Base-by-base conservation (phyloP, 352 stramenopile genomes). In the Aphanomyces astaci region DNA sequence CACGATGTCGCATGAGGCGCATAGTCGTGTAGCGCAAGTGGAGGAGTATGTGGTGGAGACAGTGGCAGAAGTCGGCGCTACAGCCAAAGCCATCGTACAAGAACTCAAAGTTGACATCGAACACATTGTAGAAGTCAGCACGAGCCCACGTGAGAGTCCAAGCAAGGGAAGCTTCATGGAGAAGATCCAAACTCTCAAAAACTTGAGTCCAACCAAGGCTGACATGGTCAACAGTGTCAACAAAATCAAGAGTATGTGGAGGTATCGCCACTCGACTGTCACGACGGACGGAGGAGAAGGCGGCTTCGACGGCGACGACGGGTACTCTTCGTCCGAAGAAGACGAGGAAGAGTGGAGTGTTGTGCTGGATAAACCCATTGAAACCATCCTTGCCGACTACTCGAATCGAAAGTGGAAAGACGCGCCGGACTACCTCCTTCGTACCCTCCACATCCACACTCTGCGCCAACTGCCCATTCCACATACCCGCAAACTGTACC, bases 281-380 rank as follows among this genome's bases (percentile, higher is more conserved):
- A 43, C 62, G 31, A 45, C 28, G 3, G 60, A 56, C 43, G 62
- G 36, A 31, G 48, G 46, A n/a, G 62, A n/a, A n/a, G n/a, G n/a
- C n/a, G n/a, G n/a, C n/a, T n/a, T n/a, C n/a, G n/a, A n/a, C n/a
- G n/a, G n/a, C n/a, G n/a, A 51, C 40, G 33, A 39, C 32, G 62
- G 27, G 32, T 68, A 68, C 32, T 68, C 49, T 2, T 68, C 62
- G 43, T 51, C 49, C 11, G 28, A 60, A n/a, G 62, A 68, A 19
- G 62, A 68, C 11, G 62, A 59, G n/a, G 62, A 68, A 11, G 19
- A 24, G 28, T 65, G 56, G 56, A 45, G 55, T 4, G 62, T n/a
- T 19, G 49, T 68, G 5, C 25, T 60, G 13, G 28, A 59, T 9
- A 45, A 48, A 11, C 62, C 62, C 4, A 60, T 43, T 19, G 24